Conservation (phyloP, 2,329 filamentous ascomycete species). For the Neonectria coccinea region DNA sequence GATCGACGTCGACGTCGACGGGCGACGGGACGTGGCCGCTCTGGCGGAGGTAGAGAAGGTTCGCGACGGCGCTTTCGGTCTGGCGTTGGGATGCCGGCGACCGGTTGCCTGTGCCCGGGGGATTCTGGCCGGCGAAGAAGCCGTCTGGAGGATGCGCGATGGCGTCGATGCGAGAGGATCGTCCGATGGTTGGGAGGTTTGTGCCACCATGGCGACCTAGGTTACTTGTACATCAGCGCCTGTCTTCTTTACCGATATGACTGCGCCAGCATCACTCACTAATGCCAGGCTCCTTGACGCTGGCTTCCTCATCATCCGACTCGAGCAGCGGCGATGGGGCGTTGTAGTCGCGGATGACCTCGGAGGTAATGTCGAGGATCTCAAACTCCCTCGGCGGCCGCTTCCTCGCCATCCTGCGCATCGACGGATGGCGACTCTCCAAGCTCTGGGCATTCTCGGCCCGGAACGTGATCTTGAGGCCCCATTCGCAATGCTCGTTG, state of each 20-base stretch:
- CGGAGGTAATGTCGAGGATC: constrained; percentile 53
- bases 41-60: constrained; percentile 51
- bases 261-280: constrained; percentile 25
- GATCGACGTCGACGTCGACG: constrained; percentile 32
- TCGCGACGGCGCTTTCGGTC: constrained; percentile 52
- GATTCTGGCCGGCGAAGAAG: constrained; percentile 24
- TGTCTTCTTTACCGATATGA: neutral
- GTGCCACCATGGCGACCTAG: constrained; percentile 7
- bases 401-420: constrained; percentile 46
- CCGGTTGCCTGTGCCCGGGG: constrained; percentile 20
- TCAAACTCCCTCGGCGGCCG: constrained; percentile 48
- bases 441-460: constrained; percentile 52
- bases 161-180: neutral
- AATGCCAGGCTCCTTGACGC: neutral
- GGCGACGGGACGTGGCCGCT: constrained; percentile 39
- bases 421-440: constrained; percentile 49
- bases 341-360: constrained; percentile 53
- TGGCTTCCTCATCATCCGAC: constrained; percentile 31
- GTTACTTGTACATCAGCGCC: neutral
- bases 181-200: constrained; percentile 13
- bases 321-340: constrained; percentile 39
- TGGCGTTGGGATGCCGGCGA: constrained; percentile 45
- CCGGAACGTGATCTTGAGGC: constrained; percentile 53
- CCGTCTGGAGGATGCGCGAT: constrained; percentile 17
- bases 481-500: constrained; percentile 52